phyloP scores from a whole-genome alignment of 2,329 filamentous ascomycete species.

The Alternaria solani region DNA sequence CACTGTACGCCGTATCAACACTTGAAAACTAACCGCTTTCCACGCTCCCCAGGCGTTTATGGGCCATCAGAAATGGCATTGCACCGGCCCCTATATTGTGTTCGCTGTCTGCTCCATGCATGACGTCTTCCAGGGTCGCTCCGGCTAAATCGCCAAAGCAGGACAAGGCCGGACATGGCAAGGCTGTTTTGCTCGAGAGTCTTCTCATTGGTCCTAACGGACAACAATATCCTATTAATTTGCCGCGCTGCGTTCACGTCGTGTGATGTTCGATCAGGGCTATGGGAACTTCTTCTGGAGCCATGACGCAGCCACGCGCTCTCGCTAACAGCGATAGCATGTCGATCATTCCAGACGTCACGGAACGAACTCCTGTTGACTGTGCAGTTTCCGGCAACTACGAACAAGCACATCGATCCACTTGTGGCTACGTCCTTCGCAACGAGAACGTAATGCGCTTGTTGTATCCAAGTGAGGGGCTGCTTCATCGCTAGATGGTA shows the following conservation, averaged over 20 bases:
- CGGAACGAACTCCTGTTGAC: not conserved
- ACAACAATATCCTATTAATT: slow-evolving; percentile 26
- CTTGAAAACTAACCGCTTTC: not conserved
- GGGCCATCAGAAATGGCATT: not conserved
- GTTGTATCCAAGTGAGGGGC: not conserved
- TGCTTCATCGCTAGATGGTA: not conserved
- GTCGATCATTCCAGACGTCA: slow-evolving; percentile 29
- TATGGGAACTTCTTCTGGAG: slow-evolving; percentile 16
- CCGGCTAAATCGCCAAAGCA: slow-evolving; percentile 31
- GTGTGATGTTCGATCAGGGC: slow-evolving; percentile 7
- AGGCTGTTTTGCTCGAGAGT: slow-evolving; percentile 3
- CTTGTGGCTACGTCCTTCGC: not conserved
- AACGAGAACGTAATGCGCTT: not conserved
- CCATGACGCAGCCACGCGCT: slow-evolving; percentile 25
- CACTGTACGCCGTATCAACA: not conserved
- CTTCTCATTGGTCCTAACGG: slow-evolving; percentile 25
- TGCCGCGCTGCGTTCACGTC: slow-evolving; percentile 22
- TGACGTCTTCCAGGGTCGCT: slow-evolving; percentile 14
- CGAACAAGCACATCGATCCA: not conserved
- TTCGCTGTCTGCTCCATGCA: slow-evolving; percentile 1
- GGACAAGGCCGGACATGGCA: slow-evolving; percentile 18
- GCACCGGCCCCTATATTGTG: not conserved
- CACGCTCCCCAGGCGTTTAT: not conserved
- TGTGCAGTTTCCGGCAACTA: not conserved
- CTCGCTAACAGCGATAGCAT: slow-evolving; percentile 19